Evolutionary conservation across 2,329 filamentous ascomycete genomes (phyloP), one percentile per base, ranked within the genome.

Genomic region (Cyphellophora europaea): DNA sequence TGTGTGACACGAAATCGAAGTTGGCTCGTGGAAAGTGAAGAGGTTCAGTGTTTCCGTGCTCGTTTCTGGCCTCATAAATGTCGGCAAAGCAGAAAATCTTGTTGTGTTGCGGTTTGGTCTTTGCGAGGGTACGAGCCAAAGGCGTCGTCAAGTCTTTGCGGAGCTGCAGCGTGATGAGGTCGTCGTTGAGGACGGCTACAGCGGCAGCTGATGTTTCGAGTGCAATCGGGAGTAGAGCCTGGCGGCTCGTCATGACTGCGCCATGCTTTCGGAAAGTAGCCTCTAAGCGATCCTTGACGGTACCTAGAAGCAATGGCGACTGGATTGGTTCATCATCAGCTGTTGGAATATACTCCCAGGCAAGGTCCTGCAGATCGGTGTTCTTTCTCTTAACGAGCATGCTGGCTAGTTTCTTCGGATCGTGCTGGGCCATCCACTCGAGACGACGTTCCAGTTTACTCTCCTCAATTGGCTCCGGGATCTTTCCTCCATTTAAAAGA

Each of bases 71-170:
- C 18, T 91, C 76, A 53, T 86, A 96, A 1, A 96, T 87, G 19
- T 72, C 80, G 5, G 87, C 88, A 55, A 98, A 95, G 0, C 83
- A 77, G 56, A 41, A 86, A 94, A 0, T 83, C 84, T 45, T 85
- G 82, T 46, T 84, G 75, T 4, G 85, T 62, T 1, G 19, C 8
- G 4, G 76, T 30, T 66, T 66, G 30, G 79, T 73, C 43, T 83
- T 80, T 4, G 89, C 87, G 34, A 98, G 73, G 38, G 80, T 77
- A 36, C 89, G 75, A 15, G 91, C 91, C 55, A 93, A 79, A 2
- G 89, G 87, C 44, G 96, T 69, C 2, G 87, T 94, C 14, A 96
- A 66, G 56, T 98, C 91, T 50, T 85, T 95, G 0, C 91, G 91
- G n/a, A 98, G 63, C 54, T 98, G 91, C 5, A 96, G 67, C 2